Percentiles rank a stretch among this genome's conserved stretches.
Conservation (phyloP, 2,329 filamentous ascomycete species). For the Aspergillus glaucus region DNA sequence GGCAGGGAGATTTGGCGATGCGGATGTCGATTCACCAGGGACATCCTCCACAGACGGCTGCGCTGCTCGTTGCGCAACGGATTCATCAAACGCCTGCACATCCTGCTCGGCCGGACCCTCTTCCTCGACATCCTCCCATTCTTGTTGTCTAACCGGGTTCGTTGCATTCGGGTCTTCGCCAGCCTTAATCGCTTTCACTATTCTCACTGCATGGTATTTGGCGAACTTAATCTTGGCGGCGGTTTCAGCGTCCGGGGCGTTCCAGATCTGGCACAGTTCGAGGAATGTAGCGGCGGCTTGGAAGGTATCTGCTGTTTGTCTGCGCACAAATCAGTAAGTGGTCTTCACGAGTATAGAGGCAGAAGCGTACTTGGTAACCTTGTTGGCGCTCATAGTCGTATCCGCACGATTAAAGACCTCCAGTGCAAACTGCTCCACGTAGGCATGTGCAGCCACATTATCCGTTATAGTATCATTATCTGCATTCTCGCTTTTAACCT, state of each 20-base stretch:
- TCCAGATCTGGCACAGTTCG: constrained; percentile 82
- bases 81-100: constrained; percentile 49
- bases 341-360: not conserved
- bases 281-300: constrained; percentile 89
- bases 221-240: constrained; percentile 88
- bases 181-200: constrained; percentile 82
- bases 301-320: constrained; percentile 90
- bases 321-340: constrained; percentile 26
- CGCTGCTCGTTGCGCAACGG: constrained; percentile 36
- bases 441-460: constrained; percentile 79
- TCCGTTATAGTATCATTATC: constrained; percentile 79
- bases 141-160: constrained; percentile 64
- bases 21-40: constrained; percentile 46
- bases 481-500: constrained; percentile 66
- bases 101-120: constrained; percentile 61
- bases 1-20: constrained; percentile 18
- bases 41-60: constrained; percentile 56
- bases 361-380: constrained; percentile 63
- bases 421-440: constrained; percentile 88
- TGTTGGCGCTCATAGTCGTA: constrained; percentile 72
- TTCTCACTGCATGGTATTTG: constrained; percentile 90
- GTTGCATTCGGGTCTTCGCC: constrained; percentile 87
- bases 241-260: constrained; percentile 64
- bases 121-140: constrained; percentile 40
- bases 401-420: constrained; percentile 83